Base-by-base conservation (phyloP, 768 basidiomycete genomes). In the Mycena amicta region DNA sequence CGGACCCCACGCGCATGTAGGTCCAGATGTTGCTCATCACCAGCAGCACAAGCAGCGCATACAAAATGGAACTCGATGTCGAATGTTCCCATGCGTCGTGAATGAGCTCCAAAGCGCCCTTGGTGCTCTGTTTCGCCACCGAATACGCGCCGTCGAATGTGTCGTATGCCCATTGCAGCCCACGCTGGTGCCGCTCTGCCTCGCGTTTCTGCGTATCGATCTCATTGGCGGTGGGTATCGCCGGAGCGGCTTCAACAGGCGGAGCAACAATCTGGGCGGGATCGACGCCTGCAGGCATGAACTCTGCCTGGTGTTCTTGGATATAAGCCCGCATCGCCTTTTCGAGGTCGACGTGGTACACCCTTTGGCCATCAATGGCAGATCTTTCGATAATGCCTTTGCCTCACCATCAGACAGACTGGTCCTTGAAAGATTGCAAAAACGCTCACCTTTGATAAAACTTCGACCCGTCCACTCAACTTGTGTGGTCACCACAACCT, bases 401-500 rank as follows among this genome's bases (percentile, higher is more conserved):
- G n/a, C n/a, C n/a, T n/a, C n/a, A n/a, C n/a, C n/a, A n/a, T n/a
- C n/a, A n/a, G n/a, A n/a, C n/a, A n/a, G n/a, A n/a, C n/a, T n/a
- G n/a, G n/a, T n/a, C n/a, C n/a, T n/a, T n/a, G n/a, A n/a, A n/a
- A n/a, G n/a, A n/a, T n/a, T n/a, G n/a, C n/a, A n/a, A n/a, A n/a
- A n/a, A n/a, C n/a, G n/a, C n/a, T n/a, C n/a, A n/a, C n/a, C n/a
- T 75, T 92, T 96, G 73, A 99, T 95, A 75, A 98, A 98, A 74
- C 93, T 95, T 65, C 94, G 83, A 43, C 95, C 95, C 0, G 92
- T 93, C 95, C 96, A 99, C 59, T 98, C 95, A 1, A 98, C 92
- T 62, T 90, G 85, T 3, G 91, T 93, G 40, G 93, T 95, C 3
- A 98, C 92, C 12, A 95, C 62, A 15, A 99, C 85, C 57, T 82